Conservation (phyloP, 176 grass and related monocot genomes). For the Musa itinerans region DNA sequence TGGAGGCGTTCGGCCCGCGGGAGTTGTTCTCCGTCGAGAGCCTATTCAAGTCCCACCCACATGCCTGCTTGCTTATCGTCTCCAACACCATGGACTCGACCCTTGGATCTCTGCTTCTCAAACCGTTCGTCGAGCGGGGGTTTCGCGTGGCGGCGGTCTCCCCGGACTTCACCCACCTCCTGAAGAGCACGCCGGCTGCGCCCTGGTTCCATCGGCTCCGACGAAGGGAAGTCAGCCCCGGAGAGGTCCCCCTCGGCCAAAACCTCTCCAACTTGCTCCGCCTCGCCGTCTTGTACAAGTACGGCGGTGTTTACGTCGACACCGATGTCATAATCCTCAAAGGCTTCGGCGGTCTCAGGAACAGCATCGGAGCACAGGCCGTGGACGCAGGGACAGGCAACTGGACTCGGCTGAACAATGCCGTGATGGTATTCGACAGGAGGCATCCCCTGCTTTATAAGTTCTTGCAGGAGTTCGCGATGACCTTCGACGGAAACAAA, state of each 20-base stretch:
- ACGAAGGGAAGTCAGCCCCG: conserved; percentile 40
- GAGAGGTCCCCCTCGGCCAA: conserved; percentile 63
- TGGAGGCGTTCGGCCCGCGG: conserved; percentile 43
- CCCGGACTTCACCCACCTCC: conserved; percentile 52
- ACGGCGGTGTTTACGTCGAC: conserved; percentile 76
- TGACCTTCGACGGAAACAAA: conserved; percentile 64
- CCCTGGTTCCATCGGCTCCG: conserved; percentile 34
- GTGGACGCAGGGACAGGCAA: conserved; percentile 39
- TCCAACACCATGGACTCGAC: conserved; percentile 63
- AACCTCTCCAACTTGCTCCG: conserved; percentile 93
- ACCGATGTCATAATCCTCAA: conserved; percentile 61
- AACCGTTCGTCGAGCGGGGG: conserved; percentile 44
- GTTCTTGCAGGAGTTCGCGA: conserved; percentile 74
- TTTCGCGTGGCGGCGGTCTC: conserved; percentile 37
- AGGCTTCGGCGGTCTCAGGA: conserved; percentile 37
- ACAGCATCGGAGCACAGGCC: conserved; percentile 67
- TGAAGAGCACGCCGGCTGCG: conserved; percentile 41
- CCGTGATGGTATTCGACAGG: conserved; percentile 71
- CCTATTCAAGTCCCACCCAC: conserved; percentile 64
- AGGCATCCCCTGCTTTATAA: conserved; percentile 55
- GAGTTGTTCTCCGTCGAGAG: conserved; percentile 72
- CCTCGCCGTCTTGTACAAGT: conserved; percentile 53
- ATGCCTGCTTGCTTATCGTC: conserved; percentile 64
- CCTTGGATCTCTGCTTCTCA: conserved; percentile 31
- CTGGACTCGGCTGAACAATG: conserved; percentile 82